Base-by-base conservation (phyloP, 1,284 basidiomycete genomes). In the Cerioporus squamosus region DNA sequence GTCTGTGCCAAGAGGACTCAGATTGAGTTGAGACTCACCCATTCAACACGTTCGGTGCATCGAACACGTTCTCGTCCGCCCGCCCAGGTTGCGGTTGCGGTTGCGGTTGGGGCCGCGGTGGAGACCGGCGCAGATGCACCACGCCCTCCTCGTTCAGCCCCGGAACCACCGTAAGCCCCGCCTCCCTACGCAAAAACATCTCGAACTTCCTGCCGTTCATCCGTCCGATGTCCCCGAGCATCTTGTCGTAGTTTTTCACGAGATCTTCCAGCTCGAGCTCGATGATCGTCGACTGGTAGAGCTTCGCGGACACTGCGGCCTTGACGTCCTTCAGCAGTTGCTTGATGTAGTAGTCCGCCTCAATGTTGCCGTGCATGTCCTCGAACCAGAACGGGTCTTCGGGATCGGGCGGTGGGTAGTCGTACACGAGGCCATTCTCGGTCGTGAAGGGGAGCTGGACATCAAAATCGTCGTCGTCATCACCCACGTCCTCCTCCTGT, bases 361-460 rank as follows among this genome's bases (percentile, higher is more conserved):
- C 22, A 18, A 63, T 9, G 10, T 22, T 17, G 2, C 5, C 22
- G 5, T 22, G 15, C 58, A 63, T 63, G n/a, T 24, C 3, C 2
- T 26, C n/a, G 17, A 60, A 48, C 58, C 62, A 66, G 22, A 42
- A 3, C 14, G 38, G 43, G 26, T 55, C 42, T 5, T 42, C 10
- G 3, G 56, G 48, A 14, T 59, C 17, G 1, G 48, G 47, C 2
- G 65, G 65, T 4, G 58, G 58, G 42, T 56, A 54, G 40, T 31
- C 18, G 39, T 59, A 64, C 17, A 8, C 26, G 20, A 48, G 17
- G n/a, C 51, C 23, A 14, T 47, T 43, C 23, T 53, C 42, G 22
- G 40, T 43, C 17, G 29, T 42, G 38, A 31, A 38, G 17, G 52
- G 20, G 24, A 53, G 46, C 17, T 51, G 44, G 7, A 46, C 26